Evolutionary conservation across 2,329 filamentous ascomycete species (phyloP).

Genomic region (Colletotrichum theobromicola): DNA sequence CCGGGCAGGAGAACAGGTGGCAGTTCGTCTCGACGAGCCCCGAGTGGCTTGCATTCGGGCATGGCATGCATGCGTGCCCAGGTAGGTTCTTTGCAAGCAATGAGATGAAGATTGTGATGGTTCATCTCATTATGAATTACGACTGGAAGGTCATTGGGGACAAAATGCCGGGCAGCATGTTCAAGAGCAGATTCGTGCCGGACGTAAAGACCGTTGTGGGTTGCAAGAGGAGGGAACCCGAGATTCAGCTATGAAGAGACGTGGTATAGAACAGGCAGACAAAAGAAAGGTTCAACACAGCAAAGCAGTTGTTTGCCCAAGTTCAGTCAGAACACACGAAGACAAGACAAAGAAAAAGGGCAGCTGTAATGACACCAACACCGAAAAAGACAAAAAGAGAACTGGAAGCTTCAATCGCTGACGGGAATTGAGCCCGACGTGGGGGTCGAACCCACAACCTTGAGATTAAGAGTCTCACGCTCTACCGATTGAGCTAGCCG

Average conservation of each 20-base stretch:
- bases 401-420: conserved; percentile 14
- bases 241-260: neutral
- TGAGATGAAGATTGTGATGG: conserved; percentile 50
- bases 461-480: conserved; percentile 74
- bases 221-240: neutral
- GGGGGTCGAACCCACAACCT: conserved; percentile 59
- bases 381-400: neutral
- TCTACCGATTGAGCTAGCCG: conserved; percentile 75
- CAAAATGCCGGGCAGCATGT: neutral
- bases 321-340: neutral
- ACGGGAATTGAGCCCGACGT: conserved; percentile 21
- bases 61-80: conserved; percentile 44
- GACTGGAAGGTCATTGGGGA: conserved; percentile 28
- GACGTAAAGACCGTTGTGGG: neutral
- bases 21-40: conserved; percentile 46
- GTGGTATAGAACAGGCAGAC: neutral
- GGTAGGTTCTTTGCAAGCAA: conserved; percentile 50
- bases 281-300: neutral
- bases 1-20: conserved; percentile 25
- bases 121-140: conserved; percentile 44
- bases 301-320: neutral
- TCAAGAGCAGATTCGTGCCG: neutral
- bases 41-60: conserved; percentile 39
- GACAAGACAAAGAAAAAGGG: neutral
- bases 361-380: neutral